phyloP scores from a whole-genome alignment of 2,329 filamentous ascomycete genomes.

The Hyphodiscus sp. region DNA sequence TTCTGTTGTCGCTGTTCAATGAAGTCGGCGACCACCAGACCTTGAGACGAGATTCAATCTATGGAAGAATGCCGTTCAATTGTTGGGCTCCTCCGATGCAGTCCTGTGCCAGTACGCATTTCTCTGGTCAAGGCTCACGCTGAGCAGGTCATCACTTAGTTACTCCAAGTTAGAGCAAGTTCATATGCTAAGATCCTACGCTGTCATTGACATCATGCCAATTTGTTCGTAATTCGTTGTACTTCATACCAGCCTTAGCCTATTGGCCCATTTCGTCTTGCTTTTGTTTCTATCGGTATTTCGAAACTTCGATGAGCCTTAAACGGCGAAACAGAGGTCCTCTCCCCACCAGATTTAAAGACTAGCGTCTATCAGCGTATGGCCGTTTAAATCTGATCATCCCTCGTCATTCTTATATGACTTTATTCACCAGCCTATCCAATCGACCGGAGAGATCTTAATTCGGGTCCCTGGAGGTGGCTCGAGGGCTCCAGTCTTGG shows the following conservation, averaged over 20 bases:
- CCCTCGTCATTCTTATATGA: constrained; percentile 17
- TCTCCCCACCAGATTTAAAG: neutral
- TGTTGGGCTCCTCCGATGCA: neutral
- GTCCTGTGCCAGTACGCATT: constrained; percentile 4
- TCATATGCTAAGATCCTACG: neutral
- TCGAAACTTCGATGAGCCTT: constrained; percentile 2
- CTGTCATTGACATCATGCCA: neutral
- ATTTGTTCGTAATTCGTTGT: neutral
- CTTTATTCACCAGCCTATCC: constrained; percentile 2
- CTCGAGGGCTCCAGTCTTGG: constrained; percentile 6
- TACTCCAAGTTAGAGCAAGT: neutral
- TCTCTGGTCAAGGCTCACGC: neutral
- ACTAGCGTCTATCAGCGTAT: neutral
- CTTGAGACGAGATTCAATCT: neutral
- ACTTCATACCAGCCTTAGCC: neutral
- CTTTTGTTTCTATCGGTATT: constrained; percentile 7
- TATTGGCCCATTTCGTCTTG: neutral
- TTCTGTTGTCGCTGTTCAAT: constrained; percentile 5
- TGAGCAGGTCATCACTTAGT: neutral
- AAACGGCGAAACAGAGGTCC: constrained; percentile 12
- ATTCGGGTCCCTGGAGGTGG: constrained; percentile 15
- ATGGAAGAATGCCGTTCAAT: neutral
- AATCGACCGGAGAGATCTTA: constrained; percentile 6
- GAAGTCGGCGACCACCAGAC: neutral
- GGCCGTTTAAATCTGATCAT: constrained; percentile 17